Evolutionary conservation across 73 alveolate genomes (phyloP).

Genomic region (Tetrahymena borealis): DNA sequence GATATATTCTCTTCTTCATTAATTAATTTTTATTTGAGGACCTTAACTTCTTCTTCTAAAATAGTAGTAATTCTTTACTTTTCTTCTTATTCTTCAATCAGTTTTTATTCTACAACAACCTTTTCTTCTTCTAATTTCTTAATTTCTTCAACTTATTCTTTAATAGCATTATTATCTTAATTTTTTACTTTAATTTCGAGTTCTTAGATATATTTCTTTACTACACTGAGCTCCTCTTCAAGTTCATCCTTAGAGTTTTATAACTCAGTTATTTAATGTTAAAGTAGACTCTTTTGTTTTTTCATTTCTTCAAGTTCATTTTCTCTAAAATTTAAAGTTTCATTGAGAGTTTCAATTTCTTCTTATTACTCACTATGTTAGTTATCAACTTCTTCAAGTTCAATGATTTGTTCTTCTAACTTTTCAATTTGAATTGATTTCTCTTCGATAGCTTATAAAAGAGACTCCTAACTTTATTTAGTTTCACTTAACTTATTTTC

Average conservation of each 20-base stretch:
- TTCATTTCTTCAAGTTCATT: constrained; percentile 1
- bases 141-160: neutral
- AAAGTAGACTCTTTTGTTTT: neutral
- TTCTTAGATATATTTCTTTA: neutral
- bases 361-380: neutral
- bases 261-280: neutral
- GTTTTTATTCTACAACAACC: neutral
- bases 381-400: neutral
- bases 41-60: neutral
- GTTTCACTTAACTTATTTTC: neutral
- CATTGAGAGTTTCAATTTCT: neutral
- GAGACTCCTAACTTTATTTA: neutral
- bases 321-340: neutral
- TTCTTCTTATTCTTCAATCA: neutral
- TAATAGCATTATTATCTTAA: neutral
- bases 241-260: neutral
- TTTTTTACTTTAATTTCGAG: neutral
- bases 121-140: neutral
- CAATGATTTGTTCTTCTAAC: neutral
- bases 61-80: neutral
- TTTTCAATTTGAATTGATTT: neutral
- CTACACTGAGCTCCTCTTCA: neutral
- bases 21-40: neutral
- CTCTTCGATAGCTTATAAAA: neutral
- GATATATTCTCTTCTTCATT: neutral